A percentile compares a stretch with the other conserved stretches of the same genome.
phyloP scores from a whole-genome alignment of 257 asterid genomes.

The Phtheirospermum japonicum region DNA sequence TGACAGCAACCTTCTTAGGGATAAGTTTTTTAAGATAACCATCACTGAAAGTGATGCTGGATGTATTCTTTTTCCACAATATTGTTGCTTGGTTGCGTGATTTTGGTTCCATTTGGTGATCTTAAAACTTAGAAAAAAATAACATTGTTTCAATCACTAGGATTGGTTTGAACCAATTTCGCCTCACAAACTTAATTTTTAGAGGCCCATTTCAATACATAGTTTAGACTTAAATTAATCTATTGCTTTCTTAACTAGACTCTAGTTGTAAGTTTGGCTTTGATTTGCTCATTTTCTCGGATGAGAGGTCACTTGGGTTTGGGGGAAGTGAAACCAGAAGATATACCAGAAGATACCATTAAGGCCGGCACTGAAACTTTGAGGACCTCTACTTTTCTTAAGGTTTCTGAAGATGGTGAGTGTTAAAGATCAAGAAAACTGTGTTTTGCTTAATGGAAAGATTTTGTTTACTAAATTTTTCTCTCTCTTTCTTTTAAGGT shows the following conservation, averaged over 20 bases:
- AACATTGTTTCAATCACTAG: no score
- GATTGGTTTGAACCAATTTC: no score
- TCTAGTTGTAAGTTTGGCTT: constrained; percentile 78
- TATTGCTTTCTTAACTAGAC: constrained; percentile 54
- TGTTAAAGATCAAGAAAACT: no score
- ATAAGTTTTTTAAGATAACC: constrained; percentile 59
- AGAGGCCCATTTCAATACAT: not conserved
- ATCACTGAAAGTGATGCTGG: constrained; percentile 81
- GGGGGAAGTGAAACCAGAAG: constrained; percentile 75
- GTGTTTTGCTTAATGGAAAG: not conserved
- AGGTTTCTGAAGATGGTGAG: no score
- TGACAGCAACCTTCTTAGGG: constrained; percentile 93
- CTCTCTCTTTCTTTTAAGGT: constrained; percentile 41
- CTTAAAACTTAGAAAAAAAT: no score
- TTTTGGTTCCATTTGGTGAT: no score
- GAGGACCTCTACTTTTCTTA: no score
- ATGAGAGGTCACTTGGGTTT: constrained; percentile 76
- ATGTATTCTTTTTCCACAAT: constrained; percentile 74
- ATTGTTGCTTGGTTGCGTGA: no score
- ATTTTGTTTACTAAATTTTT: constrained; percentile 17
- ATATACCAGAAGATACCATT: constrained; percentile 44
- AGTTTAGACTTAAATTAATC: not conserved
- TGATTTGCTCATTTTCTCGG: constrained; percentile 76
- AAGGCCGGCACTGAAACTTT: no score
- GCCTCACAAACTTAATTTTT: no score